A percentile compares a stretch with the other conserved stretches of the same genome.
phyloP scores from a whole-genome alignment of 768 basidiomycete species.

The Tricholoma flavovirens region DNA sequence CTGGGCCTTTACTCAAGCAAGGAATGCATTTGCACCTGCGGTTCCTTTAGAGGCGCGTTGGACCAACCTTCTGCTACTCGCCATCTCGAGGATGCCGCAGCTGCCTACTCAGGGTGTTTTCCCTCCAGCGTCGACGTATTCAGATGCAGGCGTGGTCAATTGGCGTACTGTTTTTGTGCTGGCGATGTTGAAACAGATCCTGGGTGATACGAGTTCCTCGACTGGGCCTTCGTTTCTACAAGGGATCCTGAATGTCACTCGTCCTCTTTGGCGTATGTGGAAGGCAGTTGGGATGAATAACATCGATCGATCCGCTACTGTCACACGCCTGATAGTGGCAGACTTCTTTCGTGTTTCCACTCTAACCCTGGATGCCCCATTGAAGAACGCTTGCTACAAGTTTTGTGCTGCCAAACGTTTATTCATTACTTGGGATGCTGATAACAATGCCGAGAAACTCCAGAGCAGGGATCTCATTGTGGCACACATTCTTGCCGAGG shows the following conservation, averaged over 20 bases:
- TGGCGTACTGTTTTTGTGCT: constrained; percentile 43
- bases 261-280: constrained; percentile 41
- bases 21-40: constrained; percentile 23
- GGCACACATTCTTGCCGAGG: constrained; percentile 28
- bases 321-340: constrained; percentile 33
- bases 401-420: constrained; percentile 26
- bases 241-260: constrained; percentile 20
- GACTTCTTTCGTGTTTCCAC: constrained; percentile 44
- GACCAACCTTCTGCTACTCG: constrained; percentile 36
- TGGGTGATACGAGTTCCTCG: background rate
- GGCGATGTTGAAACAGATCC: constrained; percentile 29
- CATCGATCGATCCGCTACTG: constrained; percentile 12
- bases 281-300: constrained; percentile 10
- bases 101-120: background rate
- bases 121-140: background rate
- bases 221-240: constrained; percentile 2
- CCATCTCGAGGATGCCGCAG: constrained; percentile 19
- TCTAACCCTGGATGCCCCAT: constrained; percentile 27
- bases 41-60: constrained; percentile 32
- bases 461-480: constrained; percentile 29
- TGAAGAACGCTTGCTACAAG: constrained; percentile 32
- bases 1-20: constrained; percentile 24
- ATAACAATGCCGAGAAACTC: constrained; percentile 12
- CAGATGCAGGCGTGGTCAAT: constrained; percentile 3
- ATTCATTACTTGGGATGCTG: constrained; percentile 16